Evolutionary conservation across 2,329 filamentous ascomycete species (phyloP).

Genomic region (Phaeosphaeriaceae sp.): DNA sequence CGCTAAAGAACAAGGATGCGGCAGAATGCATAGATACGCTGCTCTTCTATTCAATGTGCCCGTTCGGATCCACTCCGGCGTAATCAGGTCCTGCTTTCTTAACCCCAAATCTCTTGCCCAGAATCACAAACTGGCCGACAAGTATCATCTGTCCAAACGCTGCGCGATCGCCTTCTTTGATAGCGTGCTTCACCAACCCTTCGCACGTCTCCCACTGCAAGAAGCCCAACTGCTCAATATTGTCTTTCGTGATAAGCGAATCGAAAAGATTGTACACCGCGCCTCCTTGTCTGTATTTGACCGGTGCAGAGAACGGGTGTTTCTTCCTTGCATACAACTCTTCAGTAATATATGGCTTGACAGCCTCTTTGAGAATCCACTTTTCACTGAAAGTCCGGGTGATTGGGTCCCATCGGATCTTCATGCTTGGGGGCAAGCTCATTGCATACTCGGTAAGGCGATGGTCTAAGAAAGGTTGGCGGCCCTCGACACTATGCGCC

Average conservation of each 20-base stretch:
- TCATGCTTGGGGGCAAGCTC: conserved; percentile 45
- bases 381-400: conserved; percentile 51
- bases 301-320: conserved; percentile 58
- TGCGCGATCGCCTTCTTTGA: conserved; percentile 15
- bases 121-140: conserved; percentile 23
- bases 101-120: conserved; percentile 18
- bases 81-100: conserved; percentile 15
- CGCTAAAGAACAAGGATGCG: background rate
- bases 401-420: conserved; percentile 41
- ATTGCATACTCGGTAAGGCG: conserved; percentile 50
- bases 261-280: conserved; percentile 51
- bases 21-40: background rate
- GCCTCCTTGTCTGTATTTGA: conserved; percentile 50
- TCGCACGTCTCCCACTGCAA: conserved; percentile 20
- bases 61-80: background rate
- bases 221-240: conserved; percentile 36
- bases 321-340: conserved; percentile 61
- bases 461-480: conserved; percentile 53
- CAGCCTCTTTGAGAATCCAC: conserved; percentile 60
- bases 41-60: background rate
- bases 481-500: conserved; percentile 51
- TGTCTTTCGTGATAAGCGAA: conserved; percentile 34
- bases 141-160: conserved; percentile 25
- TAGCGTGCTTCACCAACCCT: conserved; percentile 15
- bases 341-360: conserved; percentile 58